Evolutionary conservation across 1,139 yeast species (phyloP), one percentile per base, ranked within the genome.

Genomic region (Chernovozyma aurita): DNA sequence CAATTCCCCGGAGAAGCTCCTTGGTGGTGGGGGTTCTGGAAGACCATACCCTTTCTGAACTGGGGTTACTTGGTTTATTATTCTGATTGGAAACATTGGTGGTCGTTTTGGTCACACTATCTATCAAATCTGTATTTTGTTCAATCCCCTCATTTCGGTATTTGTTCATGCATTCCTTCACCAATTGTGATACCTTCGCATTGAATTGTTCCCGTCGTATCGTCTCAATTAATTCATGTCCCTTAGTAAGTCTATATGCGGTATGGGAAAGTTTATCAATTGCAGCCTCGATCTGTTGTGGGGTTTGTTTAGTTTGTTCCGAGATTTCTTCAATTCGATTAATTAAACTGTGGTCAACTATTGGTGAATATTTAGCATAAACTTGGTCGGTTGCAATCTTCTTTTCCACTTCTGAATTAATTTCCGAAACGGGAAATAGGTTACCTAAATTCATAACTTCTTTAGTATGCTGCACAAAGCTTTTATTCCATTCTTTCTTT

Each of bases 401-500:
- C 8, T 20, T 20, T 20, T 20, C 22, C 6, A 20, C 9, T 9
- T 20, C 22, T 20, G 6, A 7, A 6, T 20, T 9, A 20, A 7
- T 20, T 7, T 20, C 22, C 22, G 13, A 55, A 36, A 18, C 44
- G 40, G 18, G 47, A 40, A 9, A 20, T 7, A 20, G 22, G 9
- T 9, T 9, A 6, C 9, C 9, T 20, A 20, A 7, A 7, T 20
- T 16, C 6, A 15, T 9, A 4, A 62, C 36, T 1, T 57, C 54
- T 12, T 41, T 40, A 8, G 56, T 42, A 13, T 61, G 44, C 13
- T 49, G 41, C 5, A 47, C 49, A 37, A 49, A 62, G 1, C 65
- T 52, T 13, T 54, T 54, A 30, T 59, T 57, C 85, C 86, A 80
- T 32, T 65, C 65, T 8, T 50, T 56, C 38, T 70, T 71, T 37